Conservation (phyloP, 176 grass and related monocot genomes). For the Canna indica region DNA sequence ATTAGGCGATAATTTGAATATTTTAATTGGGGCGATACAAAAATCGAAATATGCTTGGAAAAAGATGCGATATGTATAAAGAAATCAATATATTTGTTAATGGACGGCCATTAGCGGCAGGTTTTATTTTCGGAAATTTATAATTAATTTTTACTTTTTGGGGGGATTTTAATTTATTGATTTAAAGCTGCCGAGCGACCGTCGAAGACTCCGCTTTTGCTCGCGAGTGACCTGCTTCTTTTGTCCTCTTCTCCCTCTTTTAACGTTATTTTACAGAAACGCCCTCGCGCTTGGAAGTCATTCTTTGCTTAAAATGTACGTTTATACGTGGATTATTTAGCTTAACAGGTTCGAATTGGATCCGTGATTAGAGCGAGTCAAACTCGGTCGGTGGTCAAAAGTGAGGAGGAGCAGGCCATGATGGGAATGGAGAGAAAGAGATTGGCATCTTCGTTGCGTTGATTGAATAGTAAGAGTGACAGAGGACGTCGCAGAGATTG, state of each 20-base stretch:
- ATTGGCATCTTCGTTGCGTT: too few species aligned
- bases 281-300: too few species aligned
- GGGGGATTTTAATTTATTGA: neutral
- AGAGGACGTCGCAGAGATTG: too few species aligned
- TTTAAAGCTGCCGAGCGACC: neutral
- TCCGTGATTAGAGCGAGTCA: too few species aligned
- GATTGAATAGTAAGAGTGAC: too few species aligned
- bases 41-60: neutral
- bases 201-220: constrained; percentile 1
- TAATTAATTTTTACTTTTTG: neutral
- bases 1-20: neutral
- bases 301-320: too few species aligned
- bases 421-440: too few species aligned
- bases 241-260: neutral
- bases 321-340: too few species aligned
- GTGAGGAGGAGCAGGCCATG: too few species aligned
- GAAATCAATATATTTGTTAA: neutral
- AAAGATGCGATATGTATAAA: neutral
- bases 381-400: too few species aligned
- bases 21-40: neutral
- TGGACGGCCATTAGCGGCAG: neutral
- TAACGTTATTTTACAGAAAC: neutral
- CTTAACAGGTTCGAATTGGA: too few species aligned
- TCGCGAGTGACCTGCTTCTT: neutral
- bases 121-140: neutral